phyloP scores from a whole-genome alignment of 129 eudicot genomes.

The sunflower (Helianthus annuus) region DNA sequence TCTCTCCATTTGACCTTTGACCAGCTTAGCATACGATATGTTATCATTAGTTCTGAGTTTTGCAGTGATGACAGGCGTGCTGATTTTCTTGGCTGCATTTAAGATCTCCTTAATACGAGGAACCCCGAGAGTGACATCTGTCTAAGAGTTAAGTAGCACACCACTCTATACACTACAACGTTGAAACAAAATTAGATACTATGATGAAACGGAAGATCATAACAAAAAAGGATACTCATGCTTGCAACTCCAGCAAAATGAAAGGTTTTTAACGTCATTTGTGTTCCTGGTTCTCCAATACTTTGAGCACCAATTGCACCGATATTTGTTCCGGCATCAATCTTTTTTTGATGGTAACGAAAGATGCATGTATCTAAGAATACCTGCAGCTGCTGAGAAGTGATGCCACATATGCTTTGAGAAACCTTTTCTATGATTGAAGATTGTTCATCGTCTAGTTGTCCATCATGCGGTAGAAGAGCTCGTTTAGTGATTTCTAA shows the following conservation, averaged over 20 bases:
- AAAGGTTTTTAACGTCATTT: slow-evolving; percentile 95
- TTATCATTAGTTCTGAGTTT: slow-evolving; percentile 46
- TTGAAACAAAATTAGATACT: neutral
- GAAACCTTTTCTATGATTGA: slow-evolving; percentile 47
- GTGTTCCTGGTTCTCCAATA: slow-evolving; percentile 99
- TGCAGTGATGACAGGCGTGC: slow-evolving; percentile 86
- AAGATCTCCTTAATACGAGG: slow-evolving; percentile 97
- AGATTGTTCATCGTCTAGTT: slow-evolving; percentile 27
- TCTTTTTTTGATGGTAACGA: slow-evolving; percentile 68
- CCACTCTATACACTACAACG: slow-evolving; percentile 3
- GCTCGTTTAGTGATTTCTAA: slow-evolving; percentile 35
- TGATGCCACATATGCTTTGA: slow-evolving; percentile 64
- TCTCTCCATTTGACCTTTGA: slow-evolving; percentile 82
- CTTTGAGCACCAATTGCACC: slow-evolving; percentile 99
- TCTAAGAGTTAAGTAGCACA: slow-evolving; percentile 42
- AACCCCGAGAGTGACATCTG: slow-evolving; percentile 98
- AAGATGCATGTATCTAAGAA: slow-evolving; percentile 72
- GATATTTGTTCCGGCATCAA: slow-evolving; percentile 89
- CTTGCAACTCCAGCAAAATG: slow-evolving; percentile 99
- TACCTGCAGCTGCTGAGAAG: slow-evolving; percentile 73
- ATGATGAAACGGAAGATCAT: neutral
- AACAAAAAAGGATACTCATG: slow-evolving; percentile 88
- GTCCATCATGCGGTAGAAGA: slow-evolving; percentile 43
- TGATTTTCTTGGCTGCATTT: slow-evolving; percentile 82
- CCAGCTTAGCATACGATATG: slow-evolving; percentile 47